Evolutionary conservation across 306 rosid species (phyloP).

Genomic region (Medicago arabica): DNA sequence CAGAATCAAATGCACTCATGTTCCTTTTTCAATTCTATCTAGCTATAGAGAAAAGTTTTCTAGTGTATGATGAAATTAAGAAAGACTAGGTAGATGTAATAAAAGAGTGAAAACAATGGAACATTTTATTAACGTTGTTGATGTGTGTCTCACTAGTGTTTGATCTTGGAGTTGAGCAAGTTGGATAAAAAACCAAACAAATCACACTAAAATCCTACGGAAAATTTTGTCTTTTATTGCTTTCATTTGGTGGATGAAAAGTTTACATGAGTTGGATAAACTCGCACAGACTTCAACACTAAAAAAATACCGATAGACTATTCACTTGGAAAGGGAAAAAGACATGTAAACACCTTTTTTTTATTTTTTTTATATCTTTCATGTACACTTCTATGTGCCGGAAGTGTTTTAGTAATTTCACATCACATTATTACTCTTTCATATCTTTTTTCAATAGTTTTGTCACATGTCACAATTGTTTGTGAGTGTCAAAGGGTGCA

Average conservation of each 20-base stretch:
- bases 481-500: too few species aligned
- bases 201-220: slow-evolving; percentile 4
- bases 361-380: too few species aligned
- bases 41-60: neutral
- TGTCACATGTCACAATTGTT: too few species aligned
- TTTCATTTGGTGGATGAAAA: neutral
- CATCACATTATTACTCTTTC: too few species aligned
- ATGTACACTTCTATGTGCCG: too few species aligned
- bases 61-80: neutral
- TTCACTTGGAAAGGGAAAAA: too few species aligned
- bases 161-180: slow-evolving; percentile 11
- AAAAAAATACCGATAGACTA: too few species aligned
- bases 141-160: slow-evolving; percentile 6
- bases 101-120: neutral
- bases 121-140: slow-evolving; percentile 22
- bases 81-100: slow-evolving; percentile 26
- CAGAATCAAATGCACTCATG: slow-evolving; percentile 77
- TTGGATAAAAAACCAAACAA: slow-evolving; percentile 20
- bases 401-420: too few species aligned
- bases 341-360: too few species aligned
- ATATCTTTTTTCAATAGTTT: too few species aligned
- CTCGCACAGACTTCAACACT: too few species aligned
- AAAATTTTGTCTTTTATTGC: neutral
- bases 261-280: too few species aligned
- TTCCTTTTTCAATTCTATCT: slow-evolving; percentile 25